Evolutionary conservation across 2,329 filamentous ascomycete genomes (phyloP), one percentile per base, ranked within the genome.

Genomic region (Fusarium phyllophilum): DNA sequence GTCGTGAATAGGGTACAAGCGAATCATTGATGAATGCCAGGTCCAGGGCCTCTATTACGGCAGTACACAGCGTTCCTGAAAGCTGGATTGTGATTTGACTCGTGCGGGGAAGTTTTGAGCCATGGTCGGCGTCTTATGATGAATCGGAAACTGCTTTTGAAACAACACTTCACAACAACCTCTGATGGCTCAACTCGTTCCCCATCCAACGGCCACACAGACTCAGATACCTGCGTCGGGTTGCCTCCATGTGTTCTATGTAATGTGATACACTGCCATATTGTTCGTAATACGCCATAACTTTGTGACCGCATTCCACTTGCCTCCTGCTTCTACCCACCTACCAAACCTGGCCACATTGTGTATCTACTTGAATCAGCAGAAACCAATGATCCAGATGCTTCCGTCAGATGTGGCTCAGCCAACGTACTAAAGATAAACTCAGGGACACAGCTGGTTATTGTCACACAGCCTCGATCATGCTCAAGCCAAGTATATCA

Each of bases 21-120:
- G 76, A 78, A 76, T 78, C 74, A 78, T 76, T 67, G 76, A 78
- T 77, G 74, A 78, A 78, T 78, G 75, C 58, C 74, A 78, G 76
- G 76, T 70, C 72, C 73, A 69, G 75, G 76, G 76, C 75, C 74
- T 74, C 74, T 77, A 75, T 77, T 77, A 78, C 74, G 76, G 76
- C 76, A 78, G 72, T 62, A 78, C 67, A 75, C 59, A 74, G 64
- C 68, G 70, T 78, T 68, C 68, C 65, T 76, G 73, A 74, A 72
- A 68, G 71, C 68, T 66, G 76, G 75, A 74, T 78, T 78, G 76
- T 78, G 77, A 78, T 78, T 77, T 78, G 75, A 78, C 72, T 77
- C 75, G 60, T 77, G 72, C 59, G 75, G 76, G 67, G 71, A 74
- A 71, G 68, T 78, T 78, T 78, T 78, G 76, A 77, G 76, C 76